A percentile compares a stretch with the other conserved stretches of the same genome.
Evolutionary conservation across 2,329 filamentous ascomycete genomes (phyloP).

Genomic region (Fusarium oligoseptatum): DNA sequence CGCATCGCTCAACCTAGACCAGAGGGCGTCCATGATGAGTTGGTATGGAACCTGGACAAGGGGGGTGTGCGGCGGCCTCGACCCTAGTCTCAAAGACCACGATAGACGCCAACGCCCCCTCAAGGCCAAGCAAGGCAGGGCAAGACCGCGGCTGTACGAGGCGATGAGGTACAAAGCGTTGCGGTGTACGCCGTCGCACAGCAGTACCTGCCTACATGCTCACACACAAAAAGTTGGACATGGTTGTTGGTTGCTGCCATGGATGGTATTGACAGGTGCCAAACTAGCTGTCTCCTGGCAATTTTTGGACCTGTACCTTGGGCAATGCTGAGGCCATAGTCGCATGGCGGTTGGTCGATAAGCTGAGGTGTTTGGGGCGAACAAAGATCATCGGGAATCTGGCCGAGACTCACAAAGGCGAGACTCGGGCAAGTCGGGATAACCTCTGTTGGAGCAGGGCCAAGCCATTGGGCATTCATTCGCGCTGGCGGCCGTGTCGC

Average conservation of each 20-base stretch:
- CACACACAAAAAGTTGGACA: slow-evolving; percentile 14
- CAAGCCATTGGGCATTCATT: slow-evolving; percentile 33
- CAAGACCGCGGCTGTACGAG: slow-evolving; percentile 41
- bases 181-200: slow-evolving; percentile 39
- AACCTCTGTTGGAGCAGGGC: slow-evolving; percentile 26
- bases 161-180: slow-evolving; percentile 38
- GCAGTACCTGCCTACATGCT: slow-evolving; percentile 25
- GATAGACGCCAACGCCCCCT: slow-evolving; percentile 40
- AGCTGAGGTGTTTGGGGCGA: slow-evolving; percentile 21
- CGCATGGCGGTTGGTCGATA: slow-evolving; percentile 20
- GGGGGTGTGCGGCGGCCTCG: slow-evolving; percentile 32
- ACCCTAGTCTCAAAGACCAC: slow-evolving; percentile 30
- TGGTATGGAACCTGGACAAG: slow-evolving; percentile 26
- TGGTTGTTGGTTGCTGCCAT: slow-evolving; percentile 18
- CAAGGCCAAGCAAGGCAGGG: slow-evolving; percentile 26
- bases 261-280: slow-evolving; percentile 40
- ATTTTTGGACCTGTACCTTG: slow-evolving; percentile 24
- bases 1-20: slow-evolving; percentile 41
- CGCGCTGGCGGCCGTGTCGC: slow-evolving; percentile 18
- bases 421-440: slow-evolving; percentile 25
- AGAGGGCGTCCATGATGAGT: slow-evolving; percentile 34
- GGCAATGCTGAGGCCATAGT: slow-evolving; percentile 38
- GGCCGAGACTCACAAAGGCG: slow-evolving; percentile 21
- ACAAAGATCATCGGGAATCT: slow-evolving; percentile 20
- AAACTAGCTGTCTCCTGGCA: slow-evolving; percentile 28